Evolutionary conservation across 1,284 basidiomycete species (phyloP), one percentile per base, ranked within the genome.

Genomic region (Sporisorium graminicola): DNA sequence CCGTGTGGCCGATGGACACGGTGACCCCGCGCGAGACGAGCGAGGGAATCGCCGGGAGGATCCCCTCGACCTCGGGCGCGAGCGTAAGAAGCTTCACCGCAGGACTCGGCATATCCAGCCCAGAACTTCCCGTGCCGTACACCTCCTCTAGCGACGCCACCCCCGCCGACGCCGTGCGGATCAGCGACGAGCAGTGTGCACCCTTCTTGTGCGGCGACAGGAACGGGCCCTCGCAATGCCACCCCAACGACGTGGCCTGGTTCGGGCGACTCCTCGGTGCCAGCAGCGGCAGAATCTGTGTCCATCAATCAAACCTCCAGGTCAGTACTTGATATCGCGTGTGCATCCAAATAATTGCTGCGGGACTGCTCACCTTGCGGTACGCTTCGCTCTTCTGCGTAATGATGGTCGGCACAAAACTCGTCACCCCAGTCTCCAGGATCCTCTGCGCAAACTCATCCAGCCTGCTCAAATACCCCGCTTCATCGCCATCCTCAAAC

Each of bases 181-280:
- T 89, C 80, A 91, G 91, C 4, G 90, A 88, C 5, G 90, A 89
- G 2, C 90, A 89, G 84, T 95, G 94, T 0, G 92, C 92, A 6
- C 94, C 94, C 60, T 92, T 91, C 54, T 80, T 80, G 83, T 93
- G 90, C 67, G 89, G 87, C 65, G 91, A 91, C 44, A 95, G 89
- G 87, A 95, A 96, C 0, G 94, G 94, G 0, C 94, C 94, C 86
- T 95, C 94, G 33, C 90, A 92, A 79, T 95, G 94, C 90, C 92
- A 95, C 18, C 94, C 94, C 18, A 95, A 89, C 3, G 61, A 65
- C 14, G 29, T 58, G 92, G 86, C 58, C 90, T 91, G 0, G 92
- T 92, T 72, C 3, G 64, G 42, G 9, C 70, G 26, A 0, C 62
- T 52, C 78, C 85, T 24, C 42, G 60, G 29, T 82, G 46, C 89